Percentiles rank a stretch among this genome's conserved stretches.
phyloP scores from a whole-genome alignment of 495 filamentous ascomycete genomes.

The Halenospora varia region DNA sequence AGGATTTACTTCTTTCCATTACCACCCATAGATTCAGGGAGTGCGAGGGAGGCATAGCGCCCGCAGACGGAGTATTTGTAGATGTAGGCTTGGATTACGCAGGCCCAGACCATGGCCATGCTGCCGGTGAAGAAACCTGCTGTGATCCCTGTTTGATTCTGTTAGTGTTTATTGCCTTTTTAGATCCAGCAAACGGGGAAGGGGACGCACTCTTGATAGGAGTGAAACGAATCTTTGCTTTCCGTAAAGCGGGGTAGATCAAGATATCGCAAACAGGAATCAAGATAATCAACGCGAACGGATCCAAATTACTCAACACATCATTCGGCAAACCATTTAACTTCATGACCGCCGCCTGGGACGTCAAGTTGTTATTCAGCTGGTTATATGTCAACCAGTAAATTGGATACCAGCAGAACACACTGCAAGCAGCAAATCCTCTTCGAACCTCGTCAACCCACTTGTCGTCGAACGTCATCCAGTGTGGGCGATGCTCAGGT shows the following conservation, averaged over 20 bases:
- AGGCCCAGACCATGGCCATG: constrained; percentile 60
- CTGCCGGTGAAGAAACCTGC: constrained; percentile 59
- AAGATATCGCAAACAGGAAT: constrained; percentile 70
- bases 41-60: constrained; percentile 30
- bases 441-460: constrained; percentile 71
- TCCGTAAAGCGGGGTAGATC: constrained; percentile 65
- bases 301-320: constrained; percentile 73
- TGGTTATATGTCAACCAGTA: constrained; percentile 48
- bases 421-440: constrained; percentile 64
- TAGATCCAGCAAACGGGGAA: neutral
- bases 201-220: constrained; percentile 52
- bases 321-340: constrained; percentile 74
- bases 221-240: constrained; percentile 58
- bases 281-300: constrained; percentile 71
- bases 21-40: constrained; percentile 2
- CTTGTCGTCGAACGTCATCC: constrained; percentile 67
- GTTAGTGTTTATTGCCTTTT: neutral
- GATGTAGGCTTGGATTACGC: constrained; percentile 65
- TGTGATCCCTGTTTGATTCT: constrained; percentile 51
- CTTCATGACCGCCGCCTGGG: constrained; percentile 68
- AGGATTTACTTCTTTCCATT: neutral
- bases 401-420: constrained; percentile 57
- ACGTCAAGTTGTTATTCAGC: constrained; percentile 61
- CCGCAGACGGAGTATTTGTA: constrained; percentile 61
- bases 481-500: constrained; percentile 33